Evolutionary conservation across 2,329 filamentous ascomycete species (phyloP).

Genomic region (Xylaria sp.): DNA sequence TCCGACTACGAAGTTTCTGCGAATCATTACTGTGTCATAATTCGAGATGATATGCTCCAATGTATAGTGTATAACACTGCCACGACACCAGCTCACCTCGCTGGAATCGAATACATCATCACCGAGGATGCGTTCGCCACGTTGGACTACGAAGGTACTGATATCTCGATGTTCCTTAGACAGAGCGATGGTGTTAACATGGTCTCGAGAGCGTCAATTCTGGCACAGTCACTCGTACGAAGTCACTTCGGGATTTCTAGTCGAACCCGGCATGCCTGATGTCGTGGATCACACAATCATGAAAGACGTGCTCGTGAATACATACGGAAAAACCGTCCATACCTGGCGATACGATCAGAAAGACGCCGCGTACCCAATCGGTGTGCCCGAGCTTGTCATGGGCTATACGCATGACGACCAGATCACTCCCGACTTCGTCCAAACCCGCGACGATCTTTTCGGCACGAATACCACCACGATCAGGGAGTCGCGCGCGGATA

Average conservation of each 20-base stretch:
- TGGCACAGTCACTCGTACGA: conserved; percentile 44
- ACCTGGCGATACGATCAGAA: conserved; percentile 44
- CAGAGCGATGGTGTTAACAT: neutral
- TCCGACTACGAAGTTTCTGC: conserved; percentile 43
- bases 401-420: conserved; percentile 65
- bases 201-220: conserved; percentile 38
- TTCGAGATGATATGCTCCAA: conserved; percentile 40
- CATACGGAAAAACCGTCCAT: conserved; percentile 46
- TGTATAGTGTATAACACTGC: conserved; percentile 40
- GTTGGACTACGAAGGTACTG: conserved; percentile 40
- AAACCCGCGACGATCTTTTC: conserved; percentile 39
- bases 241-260: conserved; percentile 41
- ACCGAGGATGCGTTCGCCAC: conserved; percentile 40
- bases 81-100: conserved; percentile 33
- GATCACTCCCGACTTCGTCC: conserved; percentile 50
- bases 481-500: conserved; percentile 38
- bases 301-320: conserved; percentile 43
- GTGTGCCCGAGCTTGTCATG: conserved; percentile 71
- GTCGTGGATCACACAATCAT: conserved; percentile 44
- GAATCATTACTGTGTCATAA: conserved; percentile 44
- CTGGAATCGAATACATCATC: conserved; percentile 43
- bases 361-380: conserved; percentile 62
- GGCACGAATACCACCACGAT: conserved; percentile 43
- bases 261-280: conserved; percentile 37
- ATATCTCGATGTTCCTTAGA: neutral